A percentile compares a stretch with the other conserved stretches of the same genome.
These are phyloP conservation scores for Massariosphaeria phaeospora DNA, from an alignment of 495 filamentous ascomycete species.

Conservation along the genomic window DNA sequence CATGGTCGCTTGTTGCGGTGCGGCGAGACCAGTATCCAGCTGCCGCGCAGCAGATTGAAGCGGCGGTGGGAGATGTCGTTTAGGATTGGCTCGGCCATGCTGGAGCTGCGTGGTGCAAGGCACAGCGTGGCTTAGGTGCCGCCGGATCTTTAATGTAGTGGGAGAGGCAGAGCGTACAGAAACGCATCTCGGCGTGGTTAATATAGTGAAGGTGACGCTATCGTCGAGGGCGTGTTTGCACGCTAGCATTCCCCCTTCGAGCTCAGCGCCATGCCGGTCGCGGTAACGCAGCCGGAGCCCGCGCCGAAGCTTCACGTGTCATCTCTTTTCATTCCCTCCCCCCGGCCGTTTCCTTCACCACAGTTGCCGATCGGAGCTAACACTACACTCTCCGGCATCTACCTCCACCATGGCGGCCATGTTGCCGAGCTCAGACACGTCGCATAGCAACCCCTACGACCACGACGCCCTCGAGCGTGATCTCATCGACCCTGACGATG, in stretches of 20 bases:
- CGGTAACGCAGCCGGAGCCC: constrained; percentile 1
- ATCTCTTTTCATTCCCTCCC: neutral
- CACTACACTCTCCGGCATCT: neutral
- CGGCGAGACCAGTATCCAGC: constrained; percentile 88
- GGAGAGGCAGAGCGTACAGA: neutral
- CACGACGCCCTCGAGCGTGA: constrained; percentile 77
- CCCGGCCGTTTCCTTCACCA: neutral
- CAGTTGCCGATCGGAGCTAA: constrained; percentile 16
- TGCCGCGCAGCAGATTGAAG: constrained; percentile 85
- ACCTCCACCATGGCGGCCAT: constrained; percentile 32
- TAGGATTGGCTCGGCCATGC: constrained; percentile 67
- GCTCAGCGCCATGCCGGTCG: too few relatives aligned
- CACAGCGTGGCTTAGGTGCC: neutral
- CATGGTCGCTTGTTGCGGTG: constrained; percentile 95
- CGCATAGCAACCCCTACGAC: constrained; percentile 54
- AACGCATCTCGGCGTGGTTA: constrained; percentile 1
- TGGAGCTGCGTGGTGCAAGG: constrained; percentile 3
- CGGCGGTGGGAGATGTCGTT: constrained; percentile 96
- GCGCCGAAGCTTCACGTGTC: neutral
- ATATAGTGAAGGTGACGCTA: neutral
- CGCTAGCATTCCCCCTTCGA: too few relatives aligned
- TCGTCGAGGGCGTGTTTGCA: neutral
- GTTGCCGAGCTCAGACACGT: constrained; percentile 36
- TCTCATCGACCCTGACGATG: constrained; percentile 93
- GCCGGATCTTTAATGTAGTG: neutral